Base-by-base conservation (phyloP, 257 asterid genomes). In the Coffea eugenioides region DNA sequence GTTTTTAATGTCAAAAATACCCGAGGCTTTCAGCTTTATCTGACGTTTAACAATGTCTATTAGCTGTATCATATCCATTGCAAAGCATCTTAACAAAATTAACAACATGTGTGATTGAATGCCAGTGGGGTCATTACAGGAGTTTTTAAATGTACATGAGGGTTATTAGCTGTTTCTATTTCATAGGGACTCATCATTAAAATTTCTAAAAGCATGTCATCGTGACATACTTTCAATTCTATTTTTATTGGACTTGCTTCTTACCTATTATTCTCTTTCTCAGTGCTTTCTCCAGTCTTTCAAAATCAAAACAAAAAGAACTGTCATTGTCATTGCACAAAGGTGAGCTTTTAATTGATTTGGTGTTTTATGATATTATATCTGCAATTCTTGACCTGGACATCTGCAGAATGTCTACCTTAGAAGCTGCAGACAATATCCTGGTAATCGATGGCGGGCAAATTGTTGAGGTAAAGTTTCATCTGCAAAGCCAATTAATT, bases 281-380 rank as follows among this genome's bases (percentile, higher is more conserved):
- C 64, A 56, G 64, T 56, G 64, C 64, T 56, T 56, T 56, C 64
- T 56, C 64, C 64, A 56, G 64, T 56, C 64, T 56, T 56, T 56
- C n/a, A 56, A 56, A 56, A 56, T 16, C 64, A 56, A 16, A 56
- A 56, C 64, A 56, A 56, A 56, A 16, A 56, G 64, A 18, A 56
- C 64, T 3, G 64, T 56, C 64, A 56, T 56, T 56, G 64, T 56
- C n/a, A 23, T 56, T 56, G 64, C 64, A 56, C 64, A 56, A 7
- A 56, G 64, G 64, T 56, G 64, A 56, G 64, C 64, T 56, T 56
- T 56, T 23, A 23, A 23, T 56, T 20, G n/a, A 7, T 56, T 56
- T 56, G 64, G 6, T 56, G n/a, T 23, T 56, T 18, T 56, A 6
- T 18, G 64, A 56, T 0, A 20, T 56, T 56, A 18, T 56, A 18